These are phyloP conservation scores for Telfairia occidentalis DNA, from an alignment of 331 rosid species.

Conservation along the genomic window DNA sequence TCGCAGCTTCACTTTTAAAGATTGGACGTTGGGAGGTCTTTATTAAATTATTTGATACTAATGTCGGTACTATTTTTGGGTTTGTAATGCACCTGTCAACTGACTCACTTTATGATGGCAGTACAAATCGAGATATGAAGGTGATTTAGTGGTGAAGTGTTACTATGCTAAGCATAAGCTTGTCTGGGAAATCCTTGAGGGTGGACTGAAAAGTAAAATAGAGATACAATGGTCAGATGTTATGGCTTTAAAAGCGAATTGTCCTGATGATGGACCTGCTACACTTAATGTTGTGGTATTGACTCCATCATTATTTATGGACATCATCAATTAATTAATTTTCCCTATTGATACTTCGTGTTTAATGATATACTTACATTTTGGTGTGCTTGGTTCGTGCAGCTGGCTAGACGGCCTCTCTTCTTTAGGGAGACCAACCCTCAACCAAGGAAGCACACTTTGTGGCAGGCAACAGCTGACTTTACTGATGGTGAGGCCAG, in stretches of 20 bases:
- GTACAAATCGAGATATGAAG: conserved; percentile 82
- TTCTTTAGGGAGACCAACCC: conserved; percentile 95
- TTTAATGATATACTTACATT: neutral
- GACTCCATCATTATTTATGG: neutral
- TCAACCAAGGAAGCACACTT: conserved; percentile 90
- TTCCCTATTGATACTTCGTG: neutral
- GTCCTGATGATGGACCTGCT: conserved; percentile 67
- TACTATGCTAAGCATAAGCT: conserved; percentile 95
- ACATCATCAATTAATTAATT: neutral
- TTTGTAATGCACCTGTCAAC: neutral
- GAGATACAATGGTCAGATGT: conserved; percentile 94
- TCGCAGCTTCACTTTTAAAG: conserved; percentile 61
- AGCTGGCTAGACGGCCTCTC: conserved; percentile 82
- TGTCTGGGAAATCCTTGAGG: conserved; percentile 96
- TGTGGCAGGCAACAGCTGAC: conserved; percentile 90
- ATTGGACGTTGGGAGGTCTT: conserved; percentile 95
- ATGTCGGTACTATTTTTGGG: neutral
- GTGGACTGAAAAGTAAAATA: conserved; percentile 87
- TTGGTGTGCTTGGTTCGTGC: conserved; percentile 19
- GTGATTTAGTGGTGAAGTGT: conserved; percentile 89
- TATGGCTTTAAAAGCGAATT: conserved; percentile 50
- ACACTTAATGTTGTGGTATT: conserved; percentile 65
- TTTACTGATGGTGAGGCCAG: conserved; percentile 79
- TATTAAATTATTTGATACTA: neutral
- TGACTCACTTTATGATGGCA: conserved; percentile 23